Base-by-base conservation (phyloP, 352 stramenopile genomes). In the Phytophthora parvispora region DNA sequence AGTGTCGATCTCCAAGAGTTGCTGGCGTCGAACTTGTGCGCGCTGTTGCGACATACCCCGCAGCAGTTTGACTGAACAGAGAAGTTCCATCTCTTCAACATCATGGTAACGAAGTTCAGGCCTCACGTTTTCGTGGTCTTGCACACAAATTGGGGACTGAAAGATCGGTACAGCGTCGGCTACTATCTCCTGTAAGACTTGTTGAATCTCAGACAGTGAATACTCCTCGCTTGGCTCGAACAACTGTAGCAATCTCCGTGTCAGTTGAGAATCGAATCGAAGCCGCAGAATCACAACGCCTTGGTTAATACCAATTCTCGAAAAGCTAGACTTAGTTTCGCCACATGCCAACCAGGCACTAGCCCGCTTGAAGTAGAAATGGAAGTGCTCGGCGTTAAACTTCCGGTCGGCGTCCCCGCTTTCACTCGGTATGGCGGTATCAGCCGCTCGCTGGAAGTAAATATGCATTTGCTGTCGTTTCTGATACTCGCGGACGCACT, bases 31-130 rank as follows among this genome's bases (percentile, higher is more conserved):
- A 69, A 81, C 50, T 52, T 88, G 82, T 32, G 83, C 87, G 3
- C 67, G 78, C 9, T 78, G 78, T 42, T 81, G 77, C 18, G 59
- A 67, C 63, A 93, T 78, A 36, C 86, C 71, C 4, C 75, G 74
- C 24, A 86, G 74, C 6, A 83, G n/a, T 3, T 55, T 48, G 16
- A 67, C 63, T 29, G 88, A 83, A 52, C 55, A 64, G 20, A 80
- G 73, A 7, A 93, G 68, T 15, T 92, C 81, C 32, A 83, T 62
- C 73, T 89, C 83, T 20, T 77, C 80, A 12, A 91, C 78, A 31
- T 89, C 81, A 24, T 83, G 51, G 15, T 77, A 75, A n/a, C 62
- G 36, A 3, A 71, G 57, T 24, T 66, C 55, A 9, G 42, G 43
- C 8, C 61, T 69, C 7, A 57, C 24, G 6, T 59, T 61, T 2